Evolutionary conservation across 2,329 filamentous ascomycete genomes (phyloP).

Genomic region (Canariomyces notabilis): DNA sequence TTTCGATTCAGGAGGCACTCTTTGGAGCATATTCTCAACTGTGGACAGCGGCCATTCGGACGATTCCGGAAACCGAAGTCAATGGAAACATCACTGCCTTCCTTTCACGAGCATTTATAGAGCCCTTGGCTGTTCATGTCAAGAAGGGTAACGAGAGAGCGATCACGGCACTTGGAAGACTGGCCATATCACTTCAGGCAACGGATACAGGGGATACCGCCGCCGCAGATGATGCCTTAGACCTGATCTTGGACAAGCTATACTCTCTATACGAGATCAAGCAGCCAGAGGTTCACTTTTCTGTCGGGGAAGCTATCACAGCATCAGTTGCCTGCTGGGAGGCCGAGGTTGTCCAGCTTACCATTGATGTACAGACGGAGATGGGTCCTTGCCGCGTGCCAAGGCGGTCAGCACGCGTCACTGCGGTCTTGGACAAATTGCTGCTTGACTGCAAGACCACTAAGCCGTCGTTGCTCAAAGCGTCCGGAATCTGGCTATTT

Average conservation of each 20-base stretch:
- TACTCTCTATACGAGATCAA: slow-evolving; percentile 78
- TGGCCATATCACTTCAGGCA: slow-evolving; percentile 57
- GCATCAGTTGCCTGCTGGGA: slow-evolving; percentile 76
- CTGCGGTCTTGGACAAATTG: slow-evolving; percentile 63
- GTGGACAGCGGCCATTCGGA: slow-evolving; percentile 36
- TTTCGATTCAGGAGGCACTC: slow-evolving; percentile 39
- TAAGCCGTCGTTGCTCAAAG: slow-evolving; percentile 85
- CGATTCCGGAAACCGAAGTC: slow-evolving; percentile 15
- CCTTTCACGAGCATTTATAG: slow-evolving; percentile 45
- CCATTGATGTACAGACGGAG: slow-evolving; percentile 65
- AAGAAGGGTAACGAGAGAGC: slow-evolving; percentile 79
- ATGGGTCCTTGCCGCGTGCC: slow-evolving; percentile 26
- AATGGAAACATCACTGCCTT: slow-evolving; percentile 23
- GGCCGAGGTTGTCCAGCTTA: slow-evolving; percentile 70
- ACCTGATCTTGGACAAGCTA: slow-evolving; percentile 59
- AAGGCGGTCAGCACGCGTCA: slow-evolving; percentile 40
- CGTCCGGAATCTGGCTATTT: slow-evolving; percentile 91
- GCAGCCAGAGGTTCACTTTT: slow-evolving; percentile 82
- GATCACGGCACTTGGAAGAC: slow-evolving; percentile 71
- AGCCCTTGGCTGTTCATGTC: slow-evolving; percentile 61
- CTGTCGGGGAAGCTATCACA: slow-evolving; percentile 81
- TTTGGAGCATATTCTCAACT: slow-evolving; percentile 44
- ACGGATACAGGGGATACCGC: slow-evolving; percentile 30
- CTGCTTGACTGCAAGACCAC: slow-evolving; percentile 73
- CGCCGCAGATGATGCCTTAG: slow-evolving; percentile 36